These are phyloP conservation scores for Aureobasidium zeae DNA, from an alignment of 2,329 filamentous ascomycete species.

Conservation along the genomic window DNA sequence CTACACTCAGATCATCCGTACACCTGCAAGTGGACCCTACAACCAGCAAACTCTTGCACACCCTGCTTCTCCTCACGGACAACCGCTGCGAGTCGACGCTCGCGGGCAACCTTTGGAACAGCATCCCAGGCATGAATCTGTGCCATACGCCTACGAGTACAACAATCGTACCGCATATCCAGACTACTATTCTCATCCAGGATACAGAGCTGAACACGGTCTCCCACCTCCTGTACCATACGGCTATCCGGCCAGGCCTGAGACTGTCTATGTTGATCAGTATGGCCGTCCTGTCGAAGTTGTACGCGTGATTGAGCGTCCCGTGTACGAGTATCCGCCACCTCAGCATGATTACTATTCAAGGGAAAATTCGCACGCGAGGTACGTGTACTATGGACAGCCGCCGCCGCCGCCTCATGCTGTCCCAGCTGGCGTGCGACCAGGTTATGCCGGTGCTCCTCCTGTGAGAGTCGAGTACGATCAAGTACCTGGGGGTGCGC, in stretches of 20 bases:
- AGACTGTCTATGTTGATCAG: constrained; percentile 27
- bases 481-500: background rate
- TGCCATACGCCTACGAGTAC: background rate
- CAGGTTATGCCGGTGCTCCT: background rate
- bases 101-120: constrained; percentile 1
- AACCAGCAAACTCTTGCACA: background rate
- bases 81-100: background rate
- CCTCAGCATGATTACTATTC: constrained; percentile 4
- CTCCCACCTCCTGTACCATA: constrained; percentile 1
- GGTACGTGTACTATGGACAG: constrained; percentile 8
- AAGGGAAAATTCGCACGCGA: constrained; percentile 1
- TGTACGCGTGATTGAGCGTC: constrained; percentile 15
- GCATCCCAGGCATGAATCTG: background rate
- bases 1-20: constrained; percentile 13
- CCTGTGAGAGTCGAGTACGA: background rate
- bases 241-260: constrained; percentile 15
- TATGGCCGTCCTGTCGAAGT: constrained; percentile 25
- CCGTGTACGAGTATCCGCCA: constrained; percentile 9
- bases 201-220: background rate
- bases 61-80: background rate
- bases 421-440: background rate
- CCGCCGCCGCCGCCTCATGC: background rate
- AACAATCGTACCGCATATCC: background rate
- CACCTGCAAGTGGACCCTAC: background rate
- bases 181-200: constrained; percentile 1